A percentile compares a stretch with the other conserved stretches of the same genome.
phyloP scores from a whole-genome alignment of 331 rosid species.

The Pyracantha coccinea region DNA sequence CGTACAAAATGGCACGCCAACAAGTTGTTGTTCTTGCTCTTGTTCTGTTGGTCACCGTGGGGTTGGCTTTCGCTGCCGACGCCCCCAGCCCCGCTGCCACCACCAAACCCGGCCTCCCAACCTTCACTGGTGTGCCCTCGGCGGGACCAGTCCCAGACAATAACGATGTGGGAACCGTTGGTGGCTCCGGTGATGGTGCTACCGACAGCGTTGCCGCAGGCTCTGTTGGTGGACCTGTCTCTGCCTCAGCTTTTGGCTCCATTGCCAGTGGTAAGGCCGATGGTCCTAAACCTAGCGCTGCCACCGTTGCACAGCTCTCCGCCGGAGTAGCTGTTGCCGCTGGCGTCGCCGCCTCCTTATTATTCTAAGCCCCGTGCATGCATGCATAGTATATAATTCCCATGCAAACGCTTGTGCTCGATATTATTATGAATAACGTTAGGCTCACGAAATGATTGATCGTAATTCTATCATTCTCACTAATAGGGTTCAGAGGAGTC shows the following conservation, averaged over 20 bases:
- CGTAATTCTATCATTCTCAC: too few relatives aligned
- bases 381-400: not conserved
- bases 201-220: not conserved
- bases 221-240: not conserved
- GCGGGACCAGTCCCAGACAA: not conserved
- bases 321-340: not conserved
- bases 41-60: slow-evolving; percentile 7
- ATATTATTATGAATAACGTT: not conserved
- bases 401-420: too few relatives aligned
- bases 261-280: not conserved
- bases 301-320: not conserved
- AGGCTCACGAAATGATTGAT: not conserved
- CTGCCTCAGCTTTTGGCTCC: not conserved
- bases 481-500: not conserved
- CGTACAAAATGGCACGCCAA: slow-evolving; percentile 4
- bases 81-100: not conserved
- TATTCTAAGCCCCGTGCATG: not conserved
- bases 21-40: not conserved
- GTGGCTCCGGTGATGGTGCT: not conserved
- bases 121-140: not conserved
- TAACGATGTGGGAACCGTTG: slow-evolving; percentile 2
- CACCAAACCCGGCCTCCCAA: not conserved
- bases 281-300: not conserved
- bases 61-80: not conserved
- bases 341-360: not conserved